A percentile compares a stretch with the other conserved stretches of the same genome.
Conservation (phyloP, 1,284 basidiomycete species). For the Amylostereum chailletii region DNA sequence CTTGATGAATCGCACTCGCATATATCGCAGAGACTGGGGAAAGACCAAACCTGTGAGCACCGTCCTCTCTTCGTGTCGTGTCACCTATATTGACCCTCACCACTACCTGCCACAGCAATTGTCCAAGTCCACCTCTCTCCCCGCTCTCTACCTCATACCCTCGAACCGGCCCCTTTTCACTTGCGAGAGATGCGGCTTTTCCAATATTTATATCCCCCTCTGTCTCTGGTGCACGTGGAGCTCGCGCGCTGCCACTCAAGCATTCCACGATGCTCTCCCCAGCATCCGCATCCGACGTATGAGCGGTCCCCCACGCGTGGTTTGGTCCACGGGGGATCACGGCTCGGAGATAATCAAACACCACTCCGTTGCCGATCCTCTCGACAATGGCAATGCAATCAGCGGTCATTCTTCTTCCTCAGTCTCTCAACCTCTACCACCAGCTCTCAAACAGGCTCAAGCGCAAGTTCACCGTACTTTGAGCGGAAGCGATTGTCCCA, state of each 20-base stretch:
- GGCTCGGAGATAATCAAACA: not conserved
- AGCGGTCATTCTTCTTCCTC: no score
- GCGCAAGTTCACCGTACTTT: no score
- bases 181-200: conserved; percentile 41
- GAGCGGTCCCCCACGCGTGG: conserved; percentile 25
- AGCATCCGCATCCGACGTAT: conserved; percentile 25
- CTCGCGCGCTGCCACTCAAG: conserved; percentile 29
- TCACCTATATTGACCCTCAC: conserved; percentile 10
- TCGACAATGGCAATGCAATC: no score
- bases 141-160: conserved; percentile 36
- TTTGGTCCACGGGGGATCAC: not conserved
- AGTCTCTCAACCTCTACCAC: no score
- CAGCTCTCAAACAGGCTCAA: no score
- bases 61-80: conserved; percentile 3
- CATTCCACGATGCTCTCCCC: conserved; percentile 23
- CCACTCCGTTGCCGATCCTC: not conserved
- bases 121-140: conserved; percentile 40
- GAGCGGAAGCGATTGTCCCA: no score
- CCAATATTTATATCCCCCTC: conserved; percentile 39
- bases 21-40: conserved; percentile 25
- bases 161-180: conserved; percentile 37
- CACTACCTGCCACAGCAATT: conserved; percentile 26
- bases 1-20: conserved; percentile 9
- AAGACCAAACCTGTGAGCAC: conserved; percentile 22
- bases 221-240: conserved; percentile 51